Base-by-base conservation (phyloP, 176 grass and related monocot species). In the Puccinellia tenuiflora region DNA sequence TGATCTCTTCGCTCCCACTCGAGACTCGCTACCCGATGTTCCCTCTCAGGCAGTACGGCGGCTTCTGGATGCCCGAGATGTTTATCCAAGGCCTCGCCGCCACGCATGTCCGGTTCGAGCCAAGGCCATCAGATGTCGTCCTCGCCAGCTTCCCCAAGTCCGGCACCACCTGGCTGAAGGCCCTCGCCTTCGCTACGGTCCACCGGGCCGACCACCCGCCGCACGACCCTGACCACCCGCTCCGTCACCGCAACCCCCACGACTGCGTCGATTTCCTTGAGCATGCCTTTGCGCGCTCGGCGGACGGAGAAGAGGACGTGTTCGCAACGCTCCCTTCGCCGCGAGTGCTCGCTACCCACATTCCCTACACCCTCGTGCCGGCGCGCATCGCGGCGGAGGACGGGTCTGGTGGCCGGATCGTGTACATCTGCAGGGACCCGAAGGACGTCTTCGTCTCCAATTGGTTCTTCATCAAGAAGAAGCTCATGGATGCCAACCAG, bases 111-210 rank as follows among this genome's bases (percentile, higher is more conserved):
- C 2, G 16, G n/a, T 88, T 88, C 61, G 5, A 67, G 31, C 33
- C 64, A 3, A 38, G 33, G 9, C 33, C 62, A 1, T 65, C 18
- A 3, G 87, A 84, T 3, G 14, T 84, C 26, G 11, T 91, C 6
- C 28, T 91, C 11, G 48, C 61, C 21, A 85, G 55, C 53, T 83
- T 81, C 63, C 85, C 86, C 15, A 92, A 92, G 15, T 73, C 53
- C 7, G 90, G 83, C 26, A 86, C 86, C 29, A 88, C 79, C 25
- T 92, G 79, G 86, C 83, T 88, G 15, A 92, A 88, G 81, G 83
- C 79, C 2, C 56, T 86, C 0, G 29, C 60, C 26, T 71, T 91
- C 15, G 34, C 85, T 12, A 26, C 64, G 22, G 2, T 55, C 4
- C 26, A 57, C 9, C 47, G 79, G 0, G 50, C 50, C 7, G 0